phyloP scores from a whole-genome alignment of 164 flowering plant genomes.

The Vitis riparia region DNA sequence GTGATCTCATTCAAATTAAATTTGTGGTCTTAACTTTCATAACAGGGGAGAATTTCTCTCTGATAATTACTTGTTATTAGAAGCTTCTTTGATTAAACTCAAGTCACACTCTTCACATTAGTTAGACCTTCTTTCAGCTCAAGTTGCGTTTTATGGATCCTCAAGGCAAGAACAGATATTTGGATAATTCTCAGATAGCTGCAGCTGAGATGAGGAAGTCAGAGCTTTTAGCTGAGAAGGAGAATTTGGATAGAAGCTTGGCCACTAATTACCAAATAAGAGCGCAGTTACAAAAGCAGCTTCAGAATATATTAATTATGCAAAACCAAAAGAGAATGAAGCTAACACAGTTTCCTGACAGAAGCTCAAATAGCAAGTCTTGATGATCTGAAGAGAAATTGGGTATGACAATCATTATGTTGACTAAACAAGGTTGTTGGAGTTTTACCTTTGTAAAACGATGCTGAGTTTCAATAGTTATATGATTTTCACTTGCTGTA shows the following conservation, averaged over 20 bases:
- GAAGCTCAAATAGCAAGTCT: background rate
- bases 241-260: constrained; percentile 41
- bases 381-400: background rate
- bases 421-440: background rate
- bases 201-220: constrained; percentile 45
- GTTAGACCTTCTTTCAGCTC: constrained; percentile 30
- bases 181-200: constrained; percentile 34
- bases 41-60: background rate
- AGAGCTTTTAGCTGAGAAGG: constrained; percentile 36
- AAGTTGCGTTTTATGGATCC: constrained; percentile 35
- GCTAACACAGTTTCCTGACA: background rate
- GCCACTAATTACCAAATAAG: constrained; percentile 39
- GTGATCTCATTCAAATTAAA: no score
- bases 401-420: background rate
- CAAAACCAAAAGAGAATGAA: constrained; percentile 18
- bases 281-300: constrained; percentile 42
- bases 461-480: background rate
- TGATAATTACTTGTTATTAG: background rate
- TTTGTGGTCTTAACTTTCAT: background rate
- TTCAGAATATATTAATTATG: constrained; percentile 27
- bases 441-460: background rate
- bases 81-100: background rate
- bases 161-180: constrained; percentile 29
- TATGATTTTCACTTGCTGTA: background rate
- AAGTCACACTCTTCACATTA: background rate